A percentile compares a stretch with the other conserved stretches of the same genome.
Evolutionary conservation across 140 eudicot species (phyloP).

Genomic region (Erigeron philadelphicus): DNA sequence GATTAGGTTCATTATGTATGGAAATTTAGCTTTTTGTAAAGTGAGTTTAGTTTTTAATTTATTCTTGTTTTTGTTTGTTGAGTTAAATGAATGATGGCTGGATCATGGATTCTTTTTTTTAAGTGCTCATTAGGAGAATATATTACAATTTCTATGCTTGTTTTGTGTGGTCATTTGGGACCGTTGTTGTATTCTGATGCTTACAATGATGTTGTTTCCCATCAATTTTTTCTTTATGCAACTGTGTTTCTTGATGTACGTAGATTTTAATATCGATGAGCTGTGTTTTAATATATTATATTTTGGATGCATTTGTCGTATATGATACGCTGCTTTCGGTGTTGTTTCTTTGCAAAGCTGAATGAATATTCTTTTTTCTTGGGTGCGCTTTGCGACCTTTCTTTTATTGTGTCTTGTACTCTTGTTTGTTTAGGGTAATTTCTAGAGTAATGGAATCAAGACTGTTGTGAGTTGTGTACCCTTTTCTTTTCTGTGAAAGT

Average conservation of each 20-base stretch:
- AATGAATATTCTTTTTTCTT: slow-evolving; percentile 39
- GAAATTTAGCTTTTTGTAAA: slow-evolving; percentile 34
- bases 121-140: slow-evolving; percentile 49
- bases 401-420: slow-evolving; percentile 26
- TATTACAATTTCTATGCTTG: slow-evolving; percentile 32
- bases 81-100: slow-evolving; percentile 24
- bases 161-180: slow-evolving; percentile 41
- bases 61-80: slow-evolving; percentile 33
- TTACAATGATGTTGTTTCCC: slow-evolving; percentile 39
- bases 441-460: slow-evolving; percentile 32
- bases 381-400: slow-evolving; percentile 36
- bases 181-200: slow-evolving; percentile 73
- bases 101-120: slow-evolving; percentile 16
- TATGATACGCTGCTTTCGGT: slow-evolving; percentile 29
- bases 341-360: slow-evolving; percentile 44
- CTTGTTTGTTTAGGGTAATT: slow-evolving; percentile 28
- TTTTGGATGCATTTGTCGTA: slow-evolving; percentile 12
- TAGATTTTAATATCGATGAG: slow-evolving; percentile 23
- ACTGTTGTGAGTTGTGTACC: slow-evolving; percentile 13
- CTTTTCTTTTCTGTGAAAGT: slow-evolving; percentile 13
- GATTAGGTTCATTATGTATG: slow-evolving; percentile 18
- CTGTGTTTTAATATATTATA: slow-evolving; percentile 22
- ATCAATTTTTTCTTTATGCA: slow-evolving; percentile 34
- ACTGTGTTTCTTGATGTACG: slow-evolving; percentile 21
- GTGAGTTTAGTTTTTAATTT: slow-evolving; percentile 36